phyloP scores from a whole-genome alignment of 2,329 filamentous ascomycete species.

The Venturia carpophila region DNA sequence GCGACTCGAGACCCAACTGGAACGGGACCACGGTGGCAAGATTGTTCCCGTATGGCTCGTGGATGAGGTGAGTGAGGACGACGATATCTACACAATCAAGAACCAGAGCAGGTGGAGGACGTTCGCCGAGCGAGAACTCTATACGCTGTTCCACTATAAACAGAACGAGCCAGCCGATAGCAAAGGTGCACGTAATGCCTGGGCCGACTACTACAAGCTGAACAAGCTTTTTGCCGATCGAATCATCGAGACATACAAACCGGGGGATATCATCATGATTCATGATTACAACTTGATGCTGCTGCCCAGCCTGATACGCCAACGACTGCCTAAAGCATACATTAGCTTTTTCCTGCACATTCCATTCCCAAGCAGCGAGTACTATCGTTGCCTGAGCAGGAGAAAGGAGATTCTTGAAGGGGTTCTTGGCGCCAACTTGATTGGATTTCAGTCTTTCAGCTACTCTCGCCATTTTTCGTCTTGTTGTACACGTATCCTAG shows the following conservation, averaged over 20 bases:
- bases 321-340: slow-evolving; percentile 80
- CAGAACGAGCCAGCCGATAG: slow-evolving; percentile 86
- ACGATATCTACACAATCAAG: slow-evolving; percentile 54
- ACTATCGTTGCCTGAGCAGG: slow-evolving; percentile 77
- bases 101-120: slow-evolving; percentile 82
- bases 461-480: slow-evolving; percentile 93
- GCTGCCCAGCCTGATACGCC: slow-evolving; percentile 78
- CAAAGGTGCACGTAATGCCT: slow-evolving; percentile 69
- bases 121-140: slow-evolving; percentile 86
- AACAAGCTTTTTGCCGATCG: slow-evolving; percentile 87
- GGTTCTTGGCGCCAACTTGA: slow-evolving; percentile 81
- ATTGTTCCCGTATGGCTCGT: slow-evolving; percentile 85
- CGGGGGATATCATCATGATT: slow-evolving; percentile 84
- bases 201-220: slow-evolving; percentile 88
- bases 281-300: slow-evolving; percentile 94
- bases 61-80: slow-evolving; percentile 55
- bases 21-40: slow-evolving; percentile 64
- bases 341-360: slow-evolving; percentile 92
- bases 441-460: slow-evolving; percentile 92
- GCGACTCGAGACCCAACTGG: slow-evolving; percentile 66
- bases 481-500: slow-evolving; percentile 83
- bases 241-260: slow-evolving; percentile 82
- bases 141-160: slow-evolving; percentile 93
- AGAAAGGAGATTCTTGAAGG: slow-evolving; percentile 88
- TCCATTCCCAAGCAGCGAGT: slow-evolving; percentile 94